A percentile compares a stretch with the other conserved stretches of the same genome.
phyloP scores from a whole-genome alignment of 257 asterid genomes.

The Linderniella brevidens region DNA sequence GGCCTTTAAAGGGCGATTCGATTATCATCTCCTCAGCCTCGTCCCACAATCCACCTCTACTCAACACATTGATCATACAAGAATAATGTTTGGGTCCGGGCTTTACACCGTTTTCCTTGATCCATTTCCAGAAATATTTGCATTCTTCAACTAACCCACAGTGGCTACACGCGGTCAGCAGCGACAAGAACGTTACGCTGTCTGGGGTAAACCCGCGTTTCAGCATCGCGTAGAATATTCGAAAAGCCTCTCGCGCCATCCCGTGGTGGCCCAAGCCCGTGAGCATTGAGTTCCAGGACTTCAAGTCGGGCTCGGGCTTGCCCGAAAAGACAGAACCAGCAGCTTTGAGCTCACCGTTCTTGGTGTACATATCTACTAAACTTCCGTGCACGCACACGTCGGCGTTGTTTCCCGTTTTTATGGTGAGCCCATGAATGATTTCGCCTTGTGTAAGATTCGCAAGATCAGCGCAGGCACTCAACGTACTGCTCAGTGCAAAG shows the following conservation, averaged over 20 bases:
- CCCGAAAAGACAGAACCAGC: conserved; percentile 30
- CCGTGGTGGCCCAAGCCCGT: conserved; percentile 71
- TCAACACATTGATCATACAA: conserved; percentile 50
- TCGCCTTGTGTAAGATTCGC: conserved; percentile 61
- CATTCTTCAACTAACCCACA: conserved; percentile 48
- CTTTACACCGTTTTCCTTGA: conserved; percentile 30
- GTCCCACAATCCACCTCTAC: conserved; percentile 55
- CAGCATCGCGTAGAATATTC: conserved; percentile 28
- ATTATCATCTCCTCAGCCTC: conserved; percentile 52
- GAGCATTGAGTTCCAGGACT: conserved; percentile 79
- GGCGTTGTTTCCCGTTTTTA: conserved; percentile 40
- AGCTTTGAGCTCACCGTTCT: conserved; percentile 50
- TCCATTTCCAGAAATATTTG: conserved; percentile 40
- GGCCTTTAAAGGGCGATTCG: conserved; percentile 36
- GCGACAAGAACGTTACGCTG: conserved; percentile 48
- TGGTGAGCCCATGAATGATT: conserved; percentile 45
- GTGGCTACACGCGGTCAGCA: conserved; percentile 66
- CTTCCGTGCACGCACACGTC: conserved; percentile 48
- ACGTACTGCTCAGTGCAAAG: conserved; percentile 45
- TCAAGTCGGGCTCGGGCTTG: conserved; percentile 22
- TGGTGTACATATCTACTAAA: conserved; percentile 71
- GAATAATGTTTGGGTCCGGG: conserved; percentile 76
- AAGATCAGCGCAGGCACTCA: conserved; percentile 72
- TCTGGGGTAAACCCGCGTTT: conserved; percentile 43
- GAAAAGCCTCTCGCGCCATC: conserved; percentile 39